A percentile compares a stretch with the other conserved stretches of the same genome.
phyloP scores from a whole-genome alignment of 805 yeast species.

The Yarrowia sp. region DNA sequence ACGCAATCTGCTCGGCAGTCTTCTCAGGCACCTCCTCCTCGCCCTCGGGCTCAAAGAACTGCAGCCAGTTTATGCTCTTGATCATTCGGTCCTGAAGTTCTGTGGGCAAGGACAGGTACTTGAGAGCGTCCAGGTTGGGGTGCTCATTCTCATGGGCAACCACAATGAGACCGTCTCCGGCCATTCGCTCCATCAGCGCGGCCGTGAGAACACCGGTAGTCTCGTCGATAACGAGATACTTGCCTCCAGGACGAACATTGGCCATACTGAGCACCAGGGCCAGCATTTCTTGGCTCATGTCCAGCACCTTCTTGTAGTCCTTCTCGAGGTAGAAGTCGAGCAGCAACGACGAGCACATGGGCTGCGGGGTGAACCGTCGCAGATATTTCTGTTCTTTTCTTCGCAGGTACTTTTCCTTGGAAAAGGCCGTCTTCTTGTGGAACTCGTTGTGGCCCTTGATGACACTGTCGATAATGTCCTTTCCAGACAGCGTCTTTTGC shows the following conservation, averaged over 20 bases:
- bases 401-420: conserved; percentile 89
- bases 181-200: conserved; percentile 89
- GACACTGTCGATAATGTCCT: conserved; percentile 78
- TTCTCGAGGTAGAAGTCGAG: conserved; percentile 78
- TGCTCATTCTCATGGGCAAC: conserved; percentile 93
- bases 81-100: conserved; percentile 62
- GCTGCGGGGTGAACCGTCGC: conserved; percentile 82
- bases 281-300: conserved; percentile 82
- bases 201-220: conserved; percentile 91
- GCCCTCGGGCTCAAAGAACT: conserved; percentile 79
- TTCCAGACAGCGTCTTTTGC: conserved; percentile 63
- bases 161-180: conserved; percentile 70
- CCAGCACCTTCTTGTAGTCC: conserved; percentile 73
- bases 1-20: conserved; percentile 60
- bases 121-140: conserved; percentile 75
- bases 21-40: conserved; percentile 54
- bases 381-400: conserved; percentile 92
- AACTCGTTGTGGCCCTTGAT: conserved; percentile 85
- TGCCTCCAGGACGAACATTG: conserved; percentile 88
- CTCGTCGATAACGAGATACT: conserved; percentile 86
- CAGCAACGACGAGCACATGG: conserved; percentile 72
- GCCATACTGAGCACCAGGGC: conserved; percentile 80
- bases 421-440: conserved; percentile 83
- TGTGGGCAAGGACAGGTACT: conserved; percentile 65
- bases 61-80: conserved; percentile 75